Evolutionary conservation across 2,329 filamentous ascomycete genomes (phyloP).

Genomic region (Arthrobotrys sphaeroides): DNA sequence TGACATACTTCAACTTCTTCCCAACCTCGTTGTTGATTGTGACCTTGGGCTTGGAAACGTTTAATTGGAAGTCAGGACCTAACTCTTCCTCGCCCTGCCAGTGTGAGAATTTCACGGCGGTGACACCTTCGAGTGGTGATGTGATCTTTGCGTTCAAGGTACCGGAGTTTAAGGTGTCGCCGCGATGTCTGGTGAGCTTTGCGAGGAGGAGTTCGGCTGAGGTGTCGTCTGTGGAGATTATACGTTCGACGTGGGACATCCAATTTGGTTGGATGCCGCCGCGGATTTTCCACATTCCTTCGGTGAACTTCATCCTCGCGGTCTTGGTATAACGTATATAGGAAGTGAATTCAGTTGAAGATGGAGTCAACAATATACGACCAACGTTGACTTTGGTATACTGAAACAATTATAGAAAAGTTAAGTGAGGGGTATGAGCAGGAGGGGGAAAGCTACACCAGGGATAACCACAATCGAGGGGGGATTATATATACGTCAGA

Average conservation of each 20-base stretch:
- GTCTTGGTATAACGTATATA: neutral
- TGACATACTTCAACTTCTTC: conserved; percentile 61
- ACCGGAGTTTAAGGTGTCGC: conserved; percentile 55
- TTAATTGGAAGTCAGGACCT: conserved; percentile 62
- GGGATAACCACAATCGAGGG: neutral
- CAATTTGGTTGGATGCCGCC: conserved; percentile 55
- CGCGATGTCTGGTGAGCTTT: conserved; percentile 48
- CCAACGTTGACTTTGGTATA: neutral
- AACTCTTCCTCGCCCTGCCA: conserved; percentile 61
- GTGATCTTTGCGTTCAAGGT: conserved; percentile 53
- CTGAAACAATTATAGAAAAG: neutral
- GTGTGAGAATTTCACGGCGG: conserved; percentile 62
- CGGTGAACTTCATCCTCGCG: conserved; percentile 55
- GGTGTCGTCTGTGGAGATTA: conserved; percentile 13
- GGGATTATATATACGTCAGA: conserved; percentile 27
- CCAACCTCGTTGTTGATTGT: conserved; percentile 58
- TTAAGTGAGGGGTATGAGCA: neutral
- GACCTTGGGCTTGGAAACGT: conserved; percentile 60
- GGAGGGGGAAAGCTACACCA: neutral
- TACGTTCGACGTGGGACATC: conserved; percentile 55
- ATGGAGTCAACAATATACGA: neutral
- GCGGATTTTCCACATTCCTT: conserved; percentile 56
- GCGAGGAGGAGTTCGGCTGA: conserved; percentile 38
- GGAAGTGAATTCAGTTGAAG: neutral
- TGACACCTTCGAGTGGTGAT: conserved; percentile 60